A percentile compares a stretch with the other conserved stretches of the same genome.
Conservation (phyloP, 78 protist species). For the Guillardia theta region DNA sequence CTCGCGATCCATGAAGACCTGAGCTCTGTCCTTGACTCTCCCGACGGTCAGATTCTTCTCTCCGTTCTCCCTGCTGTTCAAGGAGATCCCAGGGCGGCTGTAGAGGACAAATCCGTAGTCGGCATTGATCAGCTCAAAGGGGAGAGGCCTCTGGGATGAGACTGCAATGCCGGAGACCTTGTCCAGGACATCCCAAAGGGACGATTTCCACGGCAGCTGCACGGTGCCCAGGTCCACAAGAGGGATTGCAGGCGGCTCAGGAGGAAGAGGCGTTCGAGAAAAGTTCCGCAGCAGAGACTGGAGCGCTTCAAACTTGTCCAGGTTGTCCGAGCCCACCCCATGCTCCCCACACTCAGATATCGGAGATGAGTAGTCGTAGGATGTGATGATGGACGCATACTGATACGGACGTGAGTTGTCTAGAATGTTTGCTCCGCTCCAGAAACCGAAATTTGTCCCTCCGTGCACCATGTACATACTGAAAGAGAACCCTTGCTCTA, state of each 20-base stretch:
- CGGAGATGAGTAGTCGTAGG: conserved; percentile 72
- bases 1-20: neutral
- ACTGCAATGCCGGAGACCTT: neutral
- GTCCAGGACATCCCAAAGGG: neutral
- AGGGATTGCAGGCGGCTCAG: neutral
- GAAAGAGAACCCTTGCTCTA: conserved; percentile 50
- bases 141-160: neutral
- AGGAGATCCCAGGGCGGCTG: neutral
- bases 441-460: conserved; percentile 64
- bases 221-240: neutral
- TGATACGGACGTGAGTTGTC: neutral
- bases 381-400: neutral
- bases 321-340: neutral
- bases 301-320: conserved; percentile 50
- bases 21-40: neutral
- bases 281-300: neutral
- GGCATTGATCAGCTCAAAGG: neutral
- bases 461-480: conserved; percentile 73
- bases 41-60: neutral
- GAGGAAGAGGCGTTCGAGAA: neutral
- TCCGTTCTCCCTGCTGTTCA: neutral
- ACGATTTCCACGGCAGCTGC: neutral
- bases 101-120: neutral
- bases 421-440: conserved; percentile 43
- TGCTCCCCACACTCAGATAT: conserved; percentile 36